phyloP scores from a whole-genome alignment of 192 early-diverging fungal genomes.

The Coemansia sp. region DNA sequence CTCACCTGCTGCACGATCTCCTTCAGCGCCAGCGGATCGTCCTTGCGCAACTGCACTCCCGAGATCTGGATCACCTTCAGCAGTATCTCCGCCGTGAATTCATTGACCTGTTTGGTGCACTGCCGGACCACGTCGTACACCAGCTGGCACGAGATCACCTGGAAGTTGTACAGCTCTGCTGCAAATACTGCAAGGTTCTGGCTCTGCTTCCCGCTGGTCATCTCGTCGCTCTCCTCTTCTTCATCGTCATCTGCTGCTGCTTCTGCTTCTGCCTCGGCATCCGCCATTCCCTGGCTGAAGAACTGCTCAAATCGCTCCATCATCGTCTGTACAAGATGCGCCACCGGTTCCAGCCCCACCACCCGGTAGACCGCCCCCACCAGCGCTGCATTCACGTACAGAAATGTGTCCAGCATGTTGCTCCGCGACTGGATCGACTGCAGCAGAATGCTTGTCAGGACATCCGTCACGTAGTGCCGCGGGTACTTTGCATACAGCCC shows the following conservation, averaged over 20 bases:
- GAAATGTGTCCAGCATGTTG: constrained; percentile 89
- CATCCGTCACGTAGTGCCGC: constrained; percentile 77
- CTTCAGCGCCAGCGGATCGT: constrained; percentile 90
- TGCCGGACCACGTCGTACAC: constrained; percentile 83
- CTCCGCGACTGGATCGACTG: constrained; percentile 76
- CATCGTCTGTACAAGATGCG: constrained; percentile 73
- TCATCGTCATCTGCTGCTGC: constrained; percentile 18
- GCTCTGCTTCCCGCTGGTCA: constrained; percentile 66
- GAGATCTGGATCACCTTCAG: constrained; percentile 68
- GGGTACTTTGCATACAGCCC: constrained; percentile 66
- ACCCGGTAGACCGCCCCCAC: constrained; percentile 76
- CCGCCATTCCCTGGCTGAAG: constrained; percentile 43
- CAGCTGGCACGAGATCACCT: constrained; percentile 78
- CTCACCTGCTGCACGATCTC: constrained; percentile 71
- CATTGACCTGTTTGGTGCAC: constrained; percentile 69
- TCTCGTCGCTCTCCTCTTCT: constrained; percentile 43
- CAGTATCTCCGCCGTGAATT: constrained; percentile 87
- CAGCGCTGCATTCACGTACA: constrained; percentile 85
- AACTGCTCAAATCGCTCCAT: constrained; percentile 70
- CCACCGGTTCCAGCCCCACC: constrained; percentile 85
- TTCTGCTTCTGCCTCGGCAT: constrained; percentile 29
- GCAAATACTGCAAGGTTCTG: constrained; percentile 80
- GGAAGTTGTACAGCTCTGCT: constrained; percentile 88
- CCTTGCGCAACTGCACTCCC: constrained; percentile 82
- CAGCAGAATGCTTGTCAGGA: constrained; percentile 75